phyloP scores from a whole-genome alignment of 805 yeast species.

The Metschnikowia colocasiae region DNA sequence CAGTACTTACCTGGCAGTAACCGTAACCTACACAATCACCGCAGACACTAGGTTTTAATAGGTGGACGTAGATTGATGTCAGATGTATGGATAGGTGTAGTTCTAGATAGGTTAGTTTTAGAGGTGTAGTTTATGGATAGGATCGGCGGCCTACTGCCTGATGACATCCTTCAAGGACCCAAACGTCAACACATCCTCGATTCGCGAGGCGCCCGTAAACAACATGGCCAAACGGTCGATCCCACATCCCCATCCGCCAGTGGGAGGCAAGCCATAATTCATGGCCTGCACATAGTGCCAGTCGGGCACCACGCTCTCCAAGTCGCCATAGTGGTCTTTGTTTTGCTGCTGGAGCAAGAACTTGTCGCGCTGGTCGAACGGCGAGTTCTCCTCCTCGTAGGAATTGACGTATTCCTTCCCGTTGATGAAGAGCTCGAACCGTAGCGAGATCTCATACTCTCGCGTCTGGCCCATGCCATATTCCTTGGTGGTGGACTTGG shows the following conservation, averaged over 20 bases:
- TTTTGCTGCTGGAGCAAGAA: conserved; percentile 55
- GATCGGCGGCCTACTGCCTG: conserved; percentile 42
- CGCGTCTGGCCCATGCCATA: conserved; percentile 23
- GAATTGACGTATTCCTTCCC: conserved; percentile 88
- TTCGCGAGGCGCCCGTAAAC: conserved; percentile 58
- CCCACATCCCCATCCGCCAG: conserved; percentile 98
- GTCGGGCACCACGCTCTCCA: conserved; percentile 70
- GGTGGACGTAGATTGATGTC: too few relatives aligned
- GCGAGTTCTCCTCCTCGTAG: conserved; percentile 94
- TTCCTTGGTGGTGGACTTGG: conserved; percentile 52
- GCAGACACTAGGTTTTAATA: too few relatives aligned
- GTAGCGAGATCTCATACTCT: conserved; percentile 46
- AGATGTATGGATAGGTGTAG: too few relatives aligned
- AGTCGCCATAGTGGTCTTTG: conserved; percentile 48
- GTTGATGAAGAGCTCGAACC: conserved; percentile 81
- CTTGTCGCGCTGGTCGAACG: conserved; percentile 62
- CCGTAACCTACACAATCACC: too few relatives aligned
- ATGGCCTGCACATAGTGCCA: conserved; percentile 63
- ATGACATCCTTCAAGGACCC: conserved; percentile 71
- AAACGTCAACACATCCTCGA: conserved; percentile 72
- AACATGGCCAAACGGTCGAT: conserved; percentile 85
- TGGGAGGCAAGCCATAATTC: conserved; percentile 96
- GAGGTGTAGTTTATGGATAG: too few relatives aligned
- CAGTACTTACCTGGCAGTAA: too few relatives aligned
- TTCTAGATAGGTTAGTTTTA: too few relatives aligned